Conservation (phyloP, 1,284 basidiomycete genomes). For the Malassezia sympodialis region DNA sequence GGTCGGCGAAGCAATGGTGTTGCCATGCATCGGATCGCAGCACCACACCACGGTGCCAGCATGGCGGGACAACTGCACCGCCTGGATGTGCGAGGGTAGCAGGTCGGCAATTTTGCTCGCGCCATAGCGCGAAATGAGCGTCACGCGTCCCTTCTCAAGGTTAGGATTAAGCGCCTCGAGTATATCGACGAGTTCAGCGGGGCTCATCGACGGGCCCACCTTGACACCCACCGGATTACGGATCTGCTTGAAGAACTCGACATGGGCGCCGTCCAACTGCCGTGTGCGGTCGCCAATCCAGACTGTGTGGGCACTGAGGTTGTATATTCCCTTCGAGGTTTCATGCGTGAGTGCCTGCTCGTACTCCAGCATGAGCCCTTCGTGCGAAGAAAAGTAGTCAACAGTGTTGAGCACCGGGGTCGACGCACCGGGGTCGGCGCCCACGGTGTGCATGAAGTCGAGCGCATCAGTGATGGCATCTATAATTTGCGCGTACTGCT, state of each 20-base stretch:
- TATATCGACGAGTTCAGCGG: constrained; percentile 68
- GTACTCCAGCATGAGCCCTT: constrained; percentile 84
- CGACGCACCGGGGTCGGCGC: constrained; percentile 52
- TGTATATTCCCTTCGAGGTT: constrained; percentile 54
- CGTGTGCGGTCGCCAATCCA: constrained; percentile 98
- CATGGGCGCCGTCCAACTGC: constrained; percentile 80
- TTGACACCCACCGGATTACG: constrained; percentile 95
- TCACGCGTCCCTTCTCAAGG: constrained; percentile 70
- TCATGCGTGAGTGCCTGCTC: constrained; percentile 78
- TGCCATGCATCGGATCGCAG: constrained; percentile 96
- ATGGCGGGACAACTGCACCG: constrained; percentile 69
- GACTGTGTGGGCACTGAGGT: constrained; percentile 81
- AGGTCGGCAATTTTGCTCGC: constrained; percentile 62
- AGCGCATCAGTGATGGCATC: constrained; percentile 77
- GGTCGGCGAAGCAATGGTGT: constrained; percentile 49
- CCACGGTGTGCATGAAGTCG: constrained; percentile 84
- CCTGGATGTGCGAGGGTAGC: constrained; percentile 71
- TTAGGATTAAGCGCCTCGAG: constrained; percentile 71
- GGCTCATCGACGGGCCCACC: constrained; percentile 76
- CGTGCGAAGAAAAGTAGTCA: constrained; percentile 90
- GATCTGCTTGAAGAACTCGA: constrained; percentile 70
- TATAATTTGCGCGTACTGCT: constrained; percentile 75
- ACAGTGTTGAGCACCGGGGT: constrained; percentile 71
- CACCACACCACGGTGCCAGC: constrained; percentile 69
- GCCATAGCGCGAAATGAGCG: constrained; percentile 86